phyloP scores from a whole-genome alignment of 441 rosid genomes.

The Caryocar brasiliense region DNA sequence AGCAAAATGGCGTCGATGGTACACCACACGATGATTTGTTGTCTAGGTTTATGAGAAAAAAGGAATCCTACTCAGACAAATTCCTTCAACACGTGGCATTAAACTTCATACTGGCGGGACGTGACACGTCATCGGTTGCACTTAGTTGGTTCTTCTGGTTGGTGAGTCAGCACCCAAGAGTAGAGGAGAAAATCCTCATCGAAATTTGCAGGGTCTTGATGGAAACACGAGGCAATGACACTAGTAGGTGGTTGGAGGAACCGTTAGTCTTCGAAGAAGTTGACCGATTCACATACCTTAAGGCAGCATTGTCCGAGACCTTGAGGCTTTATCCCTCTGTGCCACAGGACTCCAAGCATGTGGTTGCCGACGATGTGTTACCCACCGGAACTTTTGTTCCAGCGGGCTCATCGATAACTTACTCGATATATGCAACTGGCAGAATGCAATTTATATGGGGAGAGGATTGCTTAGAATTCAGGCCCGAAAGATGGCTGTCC shows the following conservation, averaged over 20 bases:
- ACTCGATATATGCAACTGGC: conserved; percentile 61
- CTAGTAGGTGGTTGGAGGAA: conserved; percentile 40
- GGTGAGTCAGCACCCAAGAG: conserved; percentile 37
- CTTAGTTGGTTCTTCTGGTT: conserved; percentile 87
- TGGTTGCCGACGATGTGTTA: conserved; percentile 44
- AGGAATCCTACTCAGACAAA: conserved; percentile 54
- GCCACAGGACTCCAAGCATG: conserved; percentile 78
- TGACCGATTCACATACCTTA: conserved; percentile 56
- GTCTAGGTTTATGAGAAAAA: conserved; percentile 73
- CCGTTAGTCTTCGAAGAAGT: conserved; percentile 64
- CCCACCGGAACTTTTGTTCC: conserved; percentile 61
- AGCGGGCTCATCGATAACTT: conserved; percentile 58
- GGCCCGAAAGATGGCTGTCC: conserved; percentile 70
- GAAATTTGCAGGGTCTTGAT: conserved; percentile 49
- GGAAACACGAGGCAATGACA: conserved; percentile 48
- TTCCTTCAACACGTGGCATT: conserved; percentile 67
- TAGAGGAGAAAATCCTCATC: conserved; percentile 46
- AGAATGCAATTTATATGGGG: conserved; percentile 72
- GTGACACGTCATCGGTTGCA: conserved; percentile 82
- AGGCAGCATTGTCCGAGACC: conserved; percentile 75
- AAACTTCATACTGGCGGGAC: conserved; percentile 82
- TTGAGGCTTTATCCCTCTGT: conserved; percentile 72
- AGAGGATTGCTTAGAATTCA: conserved; percentile 57
- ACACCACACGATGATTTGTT: conserved; percentile 55
- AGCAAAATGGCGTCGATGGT: conserved; percentile 8